These are phyloP conservation scores for Monosporascus sp. DNA, from an alignment of 2,329 filamentous ascomycete species.

Conservation along the genomic window DNA sequence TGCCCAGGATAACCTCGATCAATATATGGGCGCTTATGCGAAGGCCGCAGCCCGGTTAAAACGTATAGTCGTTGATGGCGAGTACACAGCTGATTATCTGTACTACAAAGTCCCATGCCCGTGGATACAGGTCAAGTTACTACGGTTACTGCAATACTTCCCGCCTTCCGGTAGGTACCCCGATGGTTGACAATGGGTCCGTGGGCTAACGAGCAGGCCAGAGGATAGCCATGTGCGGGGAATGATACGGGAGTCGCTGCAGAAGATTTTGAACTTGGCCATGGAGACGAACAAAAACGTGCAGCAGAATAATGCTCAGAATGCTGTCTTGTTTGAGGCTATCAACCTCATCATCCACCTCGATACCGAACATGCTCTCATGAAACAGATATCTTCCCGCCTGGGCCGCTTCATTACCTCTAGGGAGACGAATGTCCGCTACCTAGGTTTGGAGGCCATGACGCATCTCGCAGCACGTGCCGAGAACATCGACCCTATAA, in stretches of 20 bases:
- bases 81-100: slow-evolving; percentile 85
- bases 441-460: slow-evolving; percentile 95
- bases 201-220: slow-evolving; percentile 32
- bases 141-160: slow-evolving; percentile 92
- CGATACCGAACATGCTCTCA: slow-evolving; percentile 87
- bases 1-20: slow-evolving; percentile 88
- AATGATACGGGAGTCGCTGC: slow-evolving; percentile 85
- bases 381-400: slow-evolving; percentile 90
- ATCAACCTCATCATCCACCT: slow-evolving; percentile 98
- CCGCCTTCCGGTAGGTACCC: slow-evolving; percentile 71
- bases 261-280: slow-evolving; percentile 84
- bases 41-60: slow-evolving; percentile 89
- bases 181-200: neutral
- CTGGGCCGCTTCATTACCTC: slow-evolving; percentile 96
- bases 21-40: slow-evolving; percentile 89
- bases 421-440: slow-evolving; percentile 93
- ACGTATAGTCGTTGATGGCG: slow-evolving; percentile 82
- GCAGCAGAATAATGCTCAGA: slow-evolving; percentile 98
- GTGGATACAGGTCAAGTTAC: slow-evolving; percentile 93
- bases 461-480: slow-evolving; percentile 91
- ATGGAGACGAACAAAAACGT: slow-evolving; percentile 97
- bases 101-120: slow-evolving; percentile 99
- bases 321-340: slow-evolving; percentile 94
- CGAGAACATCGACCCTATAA: slow-evolving; percentile 93
- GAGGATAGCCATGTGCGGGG: slow-evolving; percentile 90